Evolutionary conservation across 139 green algal species (phyloP), one percentile per base, ranked within the genome.

Genomic region (Tetratostichococcus sp.): DNA sequence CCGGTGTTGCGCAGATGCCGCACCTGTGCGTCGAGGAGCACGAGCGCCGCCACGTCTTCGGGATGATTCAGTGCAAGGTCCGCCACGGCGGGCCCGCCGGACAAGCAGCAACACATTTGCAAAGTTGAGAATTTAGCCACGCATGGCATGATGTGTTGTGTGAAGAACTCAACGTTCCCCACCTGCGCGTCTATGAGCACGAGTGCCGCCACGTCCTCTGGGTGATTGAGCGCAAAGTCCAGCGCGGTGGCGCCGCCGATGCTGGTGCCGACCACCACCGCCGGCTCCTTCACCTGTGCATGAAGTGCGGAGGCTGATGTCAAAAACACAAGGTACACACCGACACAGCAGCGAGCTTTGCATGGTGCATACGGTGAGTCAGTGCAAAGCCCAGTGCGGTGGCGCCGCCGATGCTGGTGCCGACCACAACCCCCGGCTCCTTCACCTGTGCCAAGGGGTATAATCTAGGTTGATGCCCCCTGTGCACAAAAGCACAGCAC

Each of bases 311-410:
- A 8, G 8, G 39, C 8, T 50, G 39, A 8, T 50, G 39, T 50
- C 39, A 22, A 14, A 14, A 14, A 8, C 8, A 14, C 39, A 50
- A 50, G 8, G 39, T 50, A 14, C 39, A 50, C 39, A 50, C 14
- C 8, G 39, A 50, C 8, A 8, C 8, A 22, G 39, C 39, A 50
- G 39, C 39, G 8, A 50, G 39, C 8, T 50, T 14, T 22, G 8
- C 39, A 14, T 8, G 8, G 8, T 50, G 39, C 39, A 50, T n/a
- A n/a, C n/a, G 91, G 71, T 97, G 84, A 0, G 76, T 42, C 0
- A 91, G 39, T 0, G 94, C 92, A 82, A 97, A 98, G 67, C 98
- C 93, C 35, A 98, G 82, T 1, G 95, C 94, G 5, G 91, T 86
- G 0, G 94, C 90, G 0, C 94, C 96, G 0, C 95, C 95, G 4